Evolutionary conservation across 306 rosid species (phyloP), one percentile per base, ranked within the genome.

Genomic region (Elaeagnus macrophylla): DNA sequence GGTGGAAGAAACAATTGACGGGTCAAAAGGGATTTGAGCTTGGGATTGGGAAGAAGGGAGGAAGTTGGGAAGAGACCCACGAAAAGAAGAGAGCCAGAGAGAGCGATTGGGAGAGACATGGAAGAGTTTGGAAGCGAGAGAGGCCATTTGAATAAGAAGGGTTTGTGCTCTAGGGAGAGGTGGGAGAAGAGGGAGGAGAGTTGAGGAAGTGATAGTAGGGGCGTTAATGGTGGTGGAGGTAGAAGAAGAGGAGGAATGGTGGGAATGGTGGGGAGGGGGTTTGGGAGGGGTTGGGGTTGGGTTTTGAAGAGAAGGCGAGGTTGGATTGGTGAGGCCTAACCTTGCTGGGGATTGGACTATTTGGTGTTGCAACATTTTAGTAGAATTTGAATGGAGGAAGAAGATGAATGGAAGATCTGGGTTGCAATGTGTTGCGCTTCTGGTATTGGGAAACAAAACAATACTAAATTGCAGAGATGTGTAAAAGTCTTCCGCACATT

Each of bases 91-190:
- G 67, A 81, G 71, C 97, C 97, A 90, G 43, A 66, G 57, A 37
- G 94, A 58, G 1, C 81, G 81, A 64, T 86, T 81, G 43, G 97
- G 84, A 4, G 94, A 86, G 19, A 81, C 80, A 56, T 83, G 88
- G 20, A 90, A 83, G 51, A 90, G 86, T 64, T 78, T 85, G 39
- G 94, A 73, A 17, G 84, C 59, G 25, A 86, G 79, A 39, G 90
- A 65, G 32, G 32, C 86, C 97, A 86, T 90, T 70, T 90, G 95
- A n/a, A 37, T 51, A 45, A 90, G 94, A 55, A 86, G 82, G 57
- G 94, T 76, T 60, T 86, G 95, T 6, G 94, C 94, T 74, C 94
- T 66, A 6, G 91, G 94, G 44, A 86, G 95, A 1, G 97, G 95
- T 8, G 95, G 83, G 58, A 90, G 90, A 52, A 86, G 94, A 48